Evolutionary conservation across 345 rosid species (phyloP), one percentile per base, ranked within the genome.

Genomic region (Hypericum androsaemum): DNA sequence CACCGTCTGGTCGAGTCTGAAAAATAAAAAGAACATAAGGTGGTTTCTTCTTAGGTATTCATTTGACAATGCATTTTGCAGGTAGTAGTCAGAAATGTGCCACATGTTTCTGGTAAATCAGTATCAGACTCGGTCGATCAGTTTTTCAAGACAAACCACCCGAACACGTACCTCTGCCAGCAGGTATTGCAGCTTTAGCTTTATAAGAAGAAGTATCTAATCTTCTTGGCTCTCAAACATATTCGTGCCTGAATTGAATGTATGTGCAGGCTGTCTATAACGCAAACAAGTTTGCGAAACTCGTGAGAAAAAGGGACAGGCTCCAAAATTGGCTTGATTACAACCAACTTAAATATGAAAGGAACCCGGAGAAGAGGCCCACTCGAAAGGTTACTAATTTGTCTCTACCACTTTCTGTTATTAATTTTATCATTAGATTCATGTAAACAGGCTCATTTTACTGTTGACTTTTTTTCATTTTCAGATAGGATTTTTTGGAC

Each of bases 1-100:
- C 32, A 22, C 4, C 4, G 32, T 1, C 4, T 22, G 32, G 32
- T 22, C 32, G 32, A 22, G 4, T 22, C 4, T 22, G 2, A 22
- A 1, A n/a, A 22, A 22, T 22, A 1, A 1, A 22, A 22, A 22
- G 32, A 22, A 22, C 32, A 22, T 22, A 22, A 1, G 32, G 2
- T 4, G 32, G 1, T 4, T 22, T 4, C 4, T 22, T 22, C 32
- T 22, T 1, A 1, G 32, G 32, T 22, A 22, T 22, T 22, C 32
- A 22, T 22, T 22, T 22, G 32, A 4, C 32, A 22, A 22, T 22
- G 32, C 5, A 13, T 8, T 46, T 28, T 64, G 62, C 81, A 92
- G 98, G 98, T 92, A 54, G 94, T 80, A 38, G 88, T 85, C 43
- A 82, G 86, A 74, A 92, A 92, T 39, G 81, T 88, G 56, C 95